phyloP scores from a whole-genome alignment of 257 asterid species.

The Nyctanthes arbortristis region DNA sequence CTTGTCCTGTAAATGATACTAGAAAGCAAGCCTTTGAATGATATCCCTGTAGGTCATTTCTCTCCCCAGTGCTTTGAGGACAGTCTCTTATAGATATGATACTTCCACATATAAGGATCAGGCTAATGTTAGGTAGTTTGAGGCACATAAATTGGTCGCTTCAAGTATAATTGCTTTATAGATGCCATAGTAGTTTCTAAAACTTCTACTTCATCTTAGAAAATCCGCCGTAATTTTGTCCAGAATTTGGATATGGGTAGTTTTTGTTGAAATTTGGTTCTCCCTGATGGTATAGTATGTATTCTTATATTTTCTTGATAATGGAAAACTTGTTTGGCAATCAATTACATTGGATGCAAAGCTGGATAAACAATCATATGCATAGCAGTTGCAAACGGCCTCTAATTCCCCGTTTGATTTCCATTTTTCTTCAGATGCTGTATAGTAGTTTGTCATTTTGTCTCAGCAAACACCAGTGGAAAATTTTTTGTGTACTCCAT shows the following conservation, averaged over 20 bases:
- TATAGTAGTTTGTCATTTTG: background rate
- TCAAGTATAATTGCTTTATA: no score
- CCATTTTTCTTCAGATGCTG: background rate
- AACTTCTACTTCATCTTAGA: background rate
- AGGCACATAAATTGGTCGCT: no score
- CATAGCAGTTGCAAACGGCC: background rate
- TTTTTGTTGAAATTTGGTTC: background rate
- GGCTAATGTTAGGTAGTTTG: no score
- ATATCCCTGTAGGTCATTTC: no score
- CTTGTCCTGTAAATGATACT: no score
- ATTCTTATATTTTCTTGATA: background rate
- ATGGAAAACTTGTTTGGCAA: background rate
- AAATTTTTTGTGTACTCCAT: background rate
- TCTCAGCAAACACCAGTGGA: background rate
- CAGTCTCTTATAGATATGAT: no score
- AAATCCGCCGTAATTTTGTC: background rate
- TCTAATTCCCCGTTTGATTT: slow-evolving; percentile 3
- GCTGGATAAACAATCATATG: background rate
- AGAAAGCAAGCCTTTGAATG: no score
- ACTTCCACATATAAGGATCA: no score
- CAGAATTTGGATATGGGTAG: background rate
- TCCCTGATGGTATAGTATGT: background rate
- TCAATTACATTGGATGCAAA: background rate
- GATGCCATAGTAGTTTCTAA: no score
- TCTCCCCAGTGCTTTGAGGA: no score